A percentile compares a stretch with the other conserved stretches of the same genome.
These are phyloP conservation scores for Mortierella sp. DNA, from an alignment of 371 early-diverging fungal species.

Conservation along the genomic window DNA sequence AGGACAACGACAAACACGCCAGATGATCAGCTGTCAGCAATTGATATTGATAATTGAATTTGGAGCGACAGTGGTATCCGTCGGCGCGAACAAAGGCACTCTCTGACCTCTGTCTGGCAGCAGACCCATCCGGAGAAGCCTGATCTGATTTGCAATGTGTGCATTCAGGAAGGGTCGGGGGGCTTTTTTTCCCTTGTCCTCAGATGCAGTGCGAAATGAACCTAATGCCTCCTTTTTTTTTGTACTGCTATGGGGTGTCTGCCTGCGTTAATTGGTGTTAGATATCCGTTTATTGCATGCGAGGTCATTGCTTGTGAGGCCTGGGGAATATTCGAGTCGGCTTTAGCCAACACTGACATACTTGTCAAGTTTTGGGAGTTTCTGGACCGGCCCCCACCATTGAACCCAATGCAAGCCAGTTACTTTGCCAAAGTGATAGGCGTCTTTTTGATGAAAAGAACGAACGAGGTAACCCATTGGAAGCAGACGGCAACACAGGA, in stretches of 20 bases:
- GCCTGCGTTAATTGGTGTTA: too few relatives aligned
- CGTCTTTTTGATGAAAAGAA: conserved; percentile 85
- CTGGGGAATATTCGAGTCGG: conserved; percentile 82
- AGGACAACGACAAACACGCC: neutral
- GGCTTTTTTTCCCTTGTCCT: too few relatives aligned
- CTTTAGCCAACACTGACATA: conserved; percentile 70
- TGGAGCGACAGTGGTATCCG: too few relatives aligned
- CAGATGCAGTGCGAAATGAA: too few relatives aligned
- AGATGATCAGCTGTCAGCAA: neutral
- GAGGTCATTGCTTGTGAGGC: conserved; percentile 91
- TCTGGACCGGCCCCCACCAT: conserved; percentile 77
- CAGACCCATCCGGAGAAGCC: conserved; percentile 2
- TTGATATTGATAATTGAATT: neutral
- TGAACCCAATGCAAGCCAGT: conserved; percentile 83
- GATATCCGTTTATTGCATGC: conserved; percentile 86
- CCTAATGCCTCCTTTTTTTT: conserved; percentile 9
- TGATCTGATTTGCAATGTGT: too few relatives aligned
- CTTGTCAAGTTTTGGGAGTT: conserved; percentile 86
- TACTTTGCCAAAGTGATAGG: conserved; percentile 91
- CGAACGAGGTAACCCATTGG: conserved; percentile 66
- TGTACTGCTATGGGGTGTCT: too few relatives aligned
- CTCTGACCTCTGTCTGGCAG: neutral
- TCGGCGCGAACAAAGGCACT: conserved; percentile 3
- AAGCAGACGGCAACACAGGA: too few relatives aligned
- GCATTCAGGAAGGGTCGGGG: too few relatives aligned